These are phyloP conservation scores for Lachnellula hyalina DNA, from an alignment of 2,329 filamentous ascomycete genomes.

Conservation along the genomic window DNA sequence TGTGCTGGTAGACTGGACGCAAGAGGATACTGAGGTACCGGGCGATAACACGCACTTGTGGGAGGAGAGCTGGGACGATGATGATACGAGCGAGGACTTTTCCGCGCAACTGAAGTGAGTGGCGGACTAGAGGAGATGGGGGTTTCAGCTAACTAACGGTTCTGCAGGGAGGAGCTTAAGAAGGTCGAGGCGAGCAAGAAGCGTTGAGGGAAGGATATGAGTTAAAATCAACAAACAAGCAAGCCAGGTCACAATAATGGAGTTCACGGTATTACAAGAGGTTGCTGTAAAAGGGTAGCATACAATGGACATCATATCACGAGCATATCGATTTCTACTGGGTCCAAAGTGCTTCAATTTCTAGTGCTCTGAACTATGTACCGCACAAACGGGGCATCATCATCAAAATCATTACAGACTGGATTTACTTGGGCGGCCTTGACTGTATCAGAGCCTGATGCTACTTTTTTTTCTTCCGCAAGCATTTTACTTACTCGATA, in stretches of 20 bases:
- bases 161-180: conserved; percentile 77
- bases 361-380: conserved; percentile 20
- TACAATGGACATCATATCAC: conserved; percentile 23
- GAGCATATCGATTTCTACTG: conserved; percentile 4
- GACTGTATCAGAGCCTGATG: conserved; percentile 26
- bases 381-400: conserved; percentile 10
- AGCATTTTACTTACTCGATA: conserved; percentile 66
- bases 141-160: background rate
- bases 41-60: conserved; percentile 77
- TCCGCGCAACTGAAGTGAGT: conserved; percentile 86
- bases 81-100: conserved; percentile 95
- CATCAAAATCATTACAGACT: conserved; percentile 25
- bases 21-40: conserved; percentile 84
- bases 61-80: conserved; percentile 99
- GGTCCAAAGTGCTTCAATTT: conserved; percentile 8
- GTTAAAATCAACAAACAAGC: conserved; percentile 23
- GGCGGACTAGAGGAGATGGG: background rate
- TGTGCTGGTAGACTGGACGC: conserved; percentile 69
- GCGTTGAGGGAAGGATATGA: conserved; percentile 39
- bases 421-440: conserved; percentile 26
- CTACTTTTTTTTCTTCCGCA: conserved; percentile 7
- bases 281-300: conserved; percentile 25
- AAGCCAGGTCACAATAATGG: conserved; percentile 20
- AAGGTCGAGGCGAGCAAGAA: conserved; percentile 79
- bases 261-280: conserved; percentile 23